Evolutionary conservation across 208 protist species (phyloP).

Genomic region (Crithidia bombi): DNA sequence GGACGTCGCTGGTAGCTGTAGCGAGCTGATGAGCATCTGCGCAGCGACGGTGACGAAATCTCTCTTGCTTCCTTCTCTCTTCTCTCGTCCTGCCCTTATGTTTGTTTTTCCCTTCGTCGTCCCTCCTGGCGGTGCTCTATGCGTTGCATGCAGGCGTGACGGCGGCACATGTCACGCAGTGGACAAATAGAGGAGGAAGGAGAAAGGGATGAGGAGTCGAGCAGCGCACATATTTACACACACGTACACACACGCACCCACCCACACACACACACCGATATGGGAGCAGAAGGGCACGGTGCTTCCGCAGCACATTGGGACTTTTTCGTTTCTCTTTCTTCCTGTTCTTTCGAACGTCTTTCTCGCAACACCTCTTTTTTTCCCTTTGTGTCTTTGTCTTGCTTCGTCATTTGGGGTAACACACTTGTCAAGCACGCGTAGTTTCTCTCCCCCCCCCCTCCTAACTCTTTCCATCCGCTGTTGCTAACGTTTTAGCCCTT

Average conservation of each 20-base stretch:
- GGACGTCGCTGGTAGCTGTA: no score
- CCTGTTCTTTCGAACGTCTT: no score
- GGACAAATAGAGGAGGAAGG: no score
- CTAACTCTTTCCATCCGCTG: neutral
- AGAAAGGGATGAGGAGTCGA: no score
- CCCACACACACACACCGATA: no score
- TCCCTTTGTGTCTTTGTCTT: conserved; percentile 13
- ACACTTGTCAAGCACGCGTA: neutral
- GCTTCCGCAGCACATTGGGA: no score
- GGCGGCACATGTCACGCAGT: neutral
- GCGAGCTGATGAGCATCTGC: no score
- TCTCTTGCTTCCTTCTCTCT: neutral
- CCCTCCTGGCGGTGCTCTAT: neutral
- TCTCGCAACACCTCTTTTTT: conserved; percentile 11
- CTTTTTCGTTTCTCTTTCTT: no score
- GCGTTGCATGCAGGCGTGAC: neutral
- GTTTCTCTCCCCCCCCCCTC: neutral
- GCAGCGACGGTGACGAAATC: neutral
- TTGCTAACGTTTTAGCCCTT: no score
- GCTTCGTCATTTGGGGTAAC: conserved; percentile 10
- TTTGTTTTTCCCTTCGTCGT: neutral
- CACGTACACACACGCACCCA: no score
- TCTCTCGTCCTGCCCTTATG: neutral
- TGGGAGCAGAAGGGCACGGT: no score
- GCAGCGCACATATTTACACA: no score